These are phyloP conservation scores for Senecio squalidus DNA, from an alignment of 140 eudicot species.

Conservation along the genomic window DNA sequence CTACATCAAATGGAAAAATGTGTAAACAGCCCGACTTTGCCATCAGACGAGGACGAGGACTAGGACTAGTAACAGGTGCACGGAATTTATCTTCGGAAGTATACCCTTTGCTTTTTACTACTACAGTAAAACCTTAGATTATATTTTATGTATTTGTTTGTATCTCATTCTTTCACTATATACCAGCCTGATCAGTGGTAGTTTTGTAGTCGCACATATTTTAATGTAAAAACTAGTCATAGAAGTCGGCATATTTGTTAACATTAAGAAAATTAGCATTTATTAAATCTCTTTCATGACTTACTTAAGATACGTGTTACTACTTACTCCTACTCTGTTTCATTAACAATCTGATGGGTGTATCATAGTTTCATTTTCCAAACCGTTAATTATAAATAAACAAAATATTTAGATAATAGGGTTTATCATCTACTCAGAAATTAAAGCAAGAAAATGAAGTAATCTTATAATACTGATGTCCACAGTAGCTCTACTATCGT, in stretches of 20 bases:
- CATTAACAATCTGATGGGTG: constrained; percentile 3
- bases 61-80: constrained; percentile 30
- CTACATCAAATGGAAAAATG: constrained; percentile 72
- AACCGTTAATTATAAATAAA: background rate
- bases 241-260: constrained; percentile 18
- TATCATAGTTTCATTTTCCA: background rate
- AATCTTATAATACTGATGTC: background rate
- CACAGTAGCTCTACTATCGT: background rate
- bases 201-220: constrained; percentile 21
- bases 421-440: background rate
- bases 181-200: constrained; percentile 18
- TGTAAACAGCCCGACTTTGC: constrained; percentile 67
- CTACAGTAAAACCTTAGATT: constrained; percentile 19
- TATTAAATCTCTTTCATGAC: background rate
- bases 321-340: background rate
- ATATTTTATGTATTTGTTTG: constrained; percentile 16
- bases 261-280: no score
- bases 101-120: constrained; percentile 6
- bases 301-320: background rate
- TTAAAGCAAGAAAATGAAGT: background rate
- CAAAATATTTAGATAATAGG: background rate
- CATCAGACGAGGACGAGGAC: constrained; percentile 58
- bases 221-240: constrained; percentile 17
- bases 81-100: constrained; percentile 4
- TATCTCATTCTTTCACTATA: constrained; percentile 36